phyloP scores from a whole-genome alignment of 345 rosid genomes.

The Eucalyptus pauciflora region DNA sequence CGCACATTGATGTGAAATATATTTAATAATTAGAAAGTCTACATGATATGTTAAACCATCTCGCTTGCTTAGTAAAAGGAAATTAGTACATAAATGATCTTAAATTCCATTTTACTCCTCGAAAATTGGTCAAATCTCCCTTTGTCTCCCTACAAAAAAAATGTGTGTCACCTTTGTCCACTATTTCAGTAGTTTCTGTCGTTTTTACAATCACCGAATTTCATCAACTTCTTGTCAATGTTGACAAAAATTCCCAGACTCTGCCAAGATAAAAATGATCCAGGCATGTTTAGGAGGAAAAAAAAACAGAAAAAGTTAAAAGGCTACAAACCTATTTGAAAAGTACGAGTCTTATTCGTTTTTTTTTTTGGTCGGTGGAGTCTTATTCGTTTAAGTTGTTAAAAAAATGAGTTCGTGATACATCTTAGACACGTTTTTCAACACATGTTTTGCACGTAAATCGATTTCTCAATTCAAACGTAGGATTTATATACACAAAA shows the following conservation, averaged over 20 bases:
- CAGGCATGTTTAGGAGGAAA: not conserved
- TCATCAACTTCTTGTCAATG: not conserved
- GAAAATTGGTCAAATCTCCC: not conserved
- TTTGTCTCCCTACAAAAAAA: not conserved
- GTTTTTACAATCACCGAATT: not conserved
- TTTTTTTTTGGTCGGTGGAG: too few relatives aligned
- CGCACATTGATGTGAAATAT: not conserved
- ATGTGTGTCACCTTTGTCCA: not conserved
- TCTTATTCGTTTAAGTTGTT: not conserved
- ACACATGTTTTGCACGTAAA: not conserved
- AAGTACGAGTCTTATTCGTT: not conserved
- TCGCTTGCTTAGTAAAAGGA: not conserved
- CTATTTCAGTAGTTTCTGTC: not conserved
- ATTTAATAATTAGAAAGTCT: not conserved
- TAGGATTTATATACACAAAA: not conserved
- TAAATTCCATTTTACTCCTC: not conserved
- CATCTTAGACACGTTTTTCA: not conserved
- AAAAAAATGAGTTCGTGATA: not conserved
- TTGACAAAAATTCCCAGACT: not conserved
- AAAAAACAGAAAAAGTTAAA: not conserved
- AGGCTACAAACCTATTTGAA: not conserved
- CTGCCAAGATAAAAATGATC: not conserved
- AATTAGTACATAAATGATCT: not conserved
- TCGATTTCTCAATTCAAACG: not conserved
- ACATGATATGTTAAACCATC: not conserved